These are phyloP conservation scores for Botryotinia calthae DNA, from an alignment of 2,329 filamentous ascomycete genomes.

Conservation along the genomic window DNA sequence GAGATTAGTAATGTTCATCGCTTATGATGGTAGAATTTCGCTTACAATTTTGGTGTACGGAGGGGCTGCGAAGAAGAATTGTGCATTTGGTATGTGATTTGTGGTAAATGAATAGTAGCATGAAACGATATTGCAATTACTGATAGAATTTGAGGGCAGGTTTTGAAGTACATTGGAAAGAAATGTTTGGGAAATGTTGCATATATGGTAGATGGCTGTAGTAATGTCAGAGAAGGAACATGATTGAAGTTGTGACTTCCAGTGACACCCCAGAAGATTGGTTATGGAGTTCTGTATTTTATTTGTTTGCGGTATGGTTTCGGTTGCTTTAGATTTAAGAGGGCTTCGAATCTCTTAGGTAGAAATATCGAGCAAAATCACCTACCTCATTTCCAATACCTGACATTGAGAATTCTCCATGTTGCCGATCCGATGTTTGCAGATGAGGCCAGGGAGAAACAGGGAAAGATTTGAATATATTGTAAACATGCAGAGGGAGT, in stretches of 20 bases:
- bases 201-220: neutral
- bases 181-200: neutral
- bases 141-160: neutral
- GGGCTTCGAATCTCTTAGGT: fast-evolving
- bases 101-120: neutral
- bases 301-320: neutral
- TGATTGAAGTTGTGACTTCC: neutral
- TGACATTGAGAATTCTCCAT: neutral
- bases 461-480: neutral
- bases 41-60: neutral
- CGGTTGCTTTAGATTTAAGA: neutral
- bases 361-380: neutral
- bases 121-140: neutral
- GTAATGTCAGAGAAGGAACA: no score
- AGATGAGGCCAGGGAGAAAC: neutral
- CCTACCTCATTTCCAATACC: neutral
- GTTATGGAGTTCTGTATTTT: neutral
- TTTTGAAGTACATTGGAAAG: fast-evolving
- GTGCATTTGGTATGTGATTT: neutral
- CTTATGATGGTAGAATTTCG: neutral
- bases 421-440: neutral
- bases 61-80: neutral
- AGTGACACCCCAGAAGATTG: neutral
- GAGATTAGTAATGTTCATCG: neutral
- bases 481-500: neutral